phyloP scores from a whole-genome alignment of 345 rosid genomes.

The Salix purpurea region DNA sequence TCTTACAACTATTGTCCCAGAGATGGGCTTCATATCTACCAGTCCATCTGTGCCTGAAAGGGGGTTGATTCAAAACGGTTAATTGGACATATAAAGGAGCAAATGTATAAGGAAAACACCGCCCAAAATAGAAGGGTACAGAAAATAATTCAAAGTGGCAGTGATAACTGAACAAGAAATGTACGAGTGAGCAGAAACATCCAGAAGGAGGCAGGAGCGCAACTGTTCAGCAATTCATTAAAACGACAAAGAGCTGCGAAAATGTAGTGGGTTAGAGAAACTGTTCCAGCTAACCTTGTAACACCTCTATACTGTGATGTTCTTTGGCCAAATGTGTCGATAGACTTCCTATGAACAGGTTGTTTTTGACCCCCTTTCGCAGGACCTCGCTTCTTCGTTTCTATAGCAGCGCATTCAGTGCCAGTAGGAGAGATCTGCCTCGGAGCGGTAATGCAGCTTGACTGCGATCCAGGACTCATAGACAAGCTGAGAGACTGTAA shows the following conservation, averaged over 20 bases:
- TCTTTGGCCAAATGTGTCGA: constrained; percentile 76
- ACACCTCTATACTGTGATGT: constrained; percentile 97
- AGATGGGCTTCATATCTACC: constrained; percentile 88
- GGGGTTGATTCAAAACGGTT: neutral
- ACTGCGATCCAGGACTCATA: constrained; percentile 53
- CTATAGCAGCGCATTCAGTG: constrained; percentile 34
- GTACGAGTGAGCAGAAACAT: neutral
- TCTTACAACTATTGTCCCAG: constrained; percentile 88
- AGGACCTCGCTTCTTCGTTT: constrained; percentile 56
- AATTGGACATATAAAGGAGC: neutral
- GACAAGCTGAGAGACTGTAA: constrained; percentile 42
- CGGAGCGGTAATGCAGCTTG: constrained; percentile 38
- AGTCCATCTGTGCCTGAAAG: constrained; percentile 71
- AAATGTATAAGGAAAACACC: neutral
- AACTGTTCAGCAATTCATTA: neutral
- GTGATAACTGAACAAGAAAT: neutral
- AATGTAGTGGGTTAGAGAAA: neutral
- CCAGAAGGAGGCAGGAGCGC: neutral
- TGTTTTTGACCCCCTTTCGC: constrained; percentile 53
- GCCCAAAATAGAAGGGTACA: neutral
- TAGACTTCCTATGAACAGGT: constrained; percentile 73
- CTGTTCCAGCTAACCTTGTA: constrained; percentile 47
- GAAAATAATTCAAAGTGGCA: neutral
- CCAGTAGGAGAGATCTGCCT: constrained; percentile 31
- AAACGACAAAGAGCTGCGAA: neutral